Conservation (phyloP, 176 grass and related monocot genomes). For the Triticum dicoccoides region DNA sequence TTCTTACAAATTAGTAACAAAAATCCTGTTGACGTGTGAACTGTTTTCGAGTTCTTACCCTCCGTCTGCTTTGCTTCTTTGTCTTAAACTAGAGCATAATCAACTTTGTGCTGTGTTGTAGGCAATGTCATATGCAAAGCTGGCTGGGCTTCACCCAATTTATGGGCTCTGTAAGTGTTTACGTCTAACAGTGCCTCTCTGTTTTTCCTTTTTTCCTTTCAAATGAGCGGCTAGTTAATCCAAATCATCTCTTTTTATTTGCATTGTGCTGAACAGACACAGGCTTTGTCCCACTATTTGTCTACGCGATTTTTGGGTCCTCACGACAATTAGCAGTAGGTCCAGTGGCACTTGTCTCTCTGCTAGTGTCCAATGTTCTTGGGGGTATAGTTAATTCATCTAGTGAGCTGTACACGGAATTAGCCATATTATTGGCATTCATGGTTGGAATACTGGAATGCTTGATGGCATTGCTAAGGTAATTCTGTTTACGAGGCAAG, state of each 20-base stretch:
- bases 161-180: conserved; percentile 91
- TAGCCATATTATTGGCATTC: conserved; percentile 79
- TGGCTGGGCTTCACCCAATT: conserved; percentile 93
- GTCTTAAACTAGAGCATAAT: background rate
- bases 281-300: conserved; percentile 76
- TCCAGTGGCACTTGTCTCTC: conserved; percentile 86
- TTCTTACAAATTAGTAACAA: background rate
- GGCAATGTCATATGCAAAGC: conserved; percentile 94
- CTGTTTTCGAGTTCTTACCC: background rate
- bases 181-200: background rate
- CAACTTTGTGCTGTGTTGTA: conserved; percentile 27
- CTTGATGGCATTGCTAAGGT: conserved; percentile 92
- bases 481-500: conserved; percentile 28
- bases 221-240: conserved; percentile 20
- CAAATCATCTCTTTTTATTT: conserved; percentile 33
- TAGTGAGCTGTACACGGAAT: conserved; percentile 69
- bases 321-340: conserved; percentile 88
- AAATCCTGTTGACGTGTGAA: background rate
- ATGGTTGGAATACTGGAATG: conserved; percentile 97
- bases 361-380: conserved; percentile 94
- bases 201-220: conserved; percentile 8
- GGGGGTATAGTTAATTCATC: conserved; percentile 79
- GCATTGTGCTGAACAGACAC: conserved; percentile 60
- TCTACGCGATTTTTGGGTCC: conserved; percentile 88
- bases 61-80: background rate